Base-by-base conservation (phyloP, 2,329 filamentous ascomycete genomes). In the Metarhizium sp. region DNA sequence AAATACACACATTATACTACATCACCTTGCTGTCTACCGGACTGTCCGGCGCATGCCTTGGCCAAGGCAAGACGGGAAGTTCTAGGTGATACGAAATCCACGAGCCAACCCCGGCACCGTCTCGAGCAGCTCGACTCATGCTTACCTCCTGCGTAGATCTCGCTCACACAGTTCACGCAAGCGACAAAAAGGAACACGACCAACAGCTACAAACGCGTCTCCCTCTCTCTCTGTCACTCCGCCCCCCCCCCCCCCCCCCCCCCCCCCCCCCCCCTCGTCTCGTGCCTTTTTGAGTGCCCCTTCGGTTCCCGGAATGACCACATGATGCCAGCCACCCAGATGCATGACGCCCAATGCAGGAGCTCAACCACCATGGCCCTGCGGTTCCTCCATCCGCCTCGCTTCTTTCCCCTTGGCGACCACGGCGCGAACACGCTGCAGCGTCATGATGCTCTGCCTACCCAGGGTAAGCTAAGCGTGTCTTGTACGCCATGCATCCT, bases 251-350 rank as follows among this genome's bases (percentile, higher is more conserved):
- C 18, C 8, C 29, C 29, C 25, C 10, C 40, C 18, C 18, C 8
- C 29, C 29, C 25, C 10, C 40, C 18, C 10, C 40, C 18, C 18
- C 8, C 29, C 29, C 25, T 52, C 46, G 46, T 30, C 32, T 43
- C 46, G 34, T 52, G 51, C 50, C 50, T 36, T 45, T 42, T 34
- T 30, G 43, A 32, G 30, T 34, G 6, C 32, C 20, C 51, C 30
- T 32, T 48, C 47, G 48, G 32, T 43, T 49, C 40, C 47, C 25
- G 48, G 42, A 51, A 20, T 40, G 42, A n/a, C 40, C 51, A 54
- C 48, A 54, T 53, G 55, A 53, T 43, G 51, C 1, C 36, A 48
- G 47, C 48, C 46, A 53, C 54, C 10, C n/a, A 30, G 29, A 51
- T 56, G 55, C 51, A 50, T 45, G 40, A 36, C 16, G 30, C 40